A percentile compares a stretch with the other conserved stretches of the same genome.
phyloP scores from a whole-genome alignment of 805 yeast species.

The Metschnikowia noctiluminum region DNA sequence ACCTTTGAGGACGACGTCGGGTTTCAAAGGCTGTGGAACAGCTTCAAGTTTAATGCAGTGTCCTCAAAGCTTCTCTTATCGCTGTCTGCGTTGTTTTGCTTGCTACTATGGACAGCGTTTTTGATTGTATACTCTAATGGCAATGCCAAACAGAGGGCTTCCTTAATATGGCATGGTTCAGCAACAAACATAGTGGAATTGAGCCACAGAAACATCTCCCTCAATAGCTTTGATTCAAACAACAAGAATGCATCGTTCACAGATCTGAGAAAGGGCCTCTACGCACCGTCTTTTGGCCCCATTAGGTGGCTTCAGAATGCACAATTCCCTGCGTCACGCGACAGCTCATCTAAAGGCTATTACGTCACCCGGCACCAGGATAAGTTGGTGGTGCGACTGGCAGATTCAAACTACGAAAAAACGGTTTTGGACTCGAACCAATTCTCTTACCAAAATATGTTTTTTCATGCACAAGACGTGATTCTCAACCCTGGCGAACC shows the following conservation, averaged over 20 bases:
- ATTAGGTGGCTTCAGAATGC: constrained; percentile 28
- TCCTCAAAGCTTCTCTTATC: constrained; percentile 4
- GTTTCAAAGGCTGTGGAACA: constrained; percentile 8
- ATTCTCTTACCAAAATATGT: constrained; percentile 43
- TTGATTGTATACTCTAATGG: constrained; percentile 27
- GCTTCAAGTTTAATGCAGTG: constrained; percentile 1
- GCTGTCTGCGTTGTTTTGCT: constrained; percentile 1
- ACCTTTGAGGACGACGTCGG: constrained; percentile 12
- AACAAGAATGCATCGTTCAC: constrained; percentile 29
- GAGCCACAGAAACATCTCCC: constrained; percentile 29
- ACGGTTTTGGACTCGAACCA: constrained; percentile 27
- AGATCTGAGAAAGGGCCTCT: constrained; percentile 21
- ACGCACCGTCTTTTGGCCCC: constrained; percentile 1
- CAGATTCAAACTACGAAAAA: constrained; percentile 25
- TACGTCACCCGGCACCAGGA: constrained; percentile 21
- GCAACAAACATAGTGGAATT: constrained; percentile 21
- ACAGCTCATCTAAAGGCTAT: constrained; percentile 25
- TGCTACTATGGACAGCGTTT: constrained; percentile 27
- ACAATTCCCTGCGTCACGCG: constrained; percentile 29
- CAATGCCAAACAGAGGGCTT: constrained; percentile 15
- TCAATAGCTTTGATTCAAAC: constrained; percentile 27
- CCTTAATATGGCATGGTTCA: constrained; percentile 18
- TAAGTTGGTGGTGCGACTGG: constrained; percentile 23
- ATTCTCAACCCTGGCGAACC: constrained; percentile 38
- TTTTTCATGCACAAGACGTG: constrained; percentile 30